Evolutionary conservation across 192 early-diverging fungal species (phyloP), one percentile per base, ranked within the genome.

Genomic region (Jimgerdemannia lactiflua): DNA sequence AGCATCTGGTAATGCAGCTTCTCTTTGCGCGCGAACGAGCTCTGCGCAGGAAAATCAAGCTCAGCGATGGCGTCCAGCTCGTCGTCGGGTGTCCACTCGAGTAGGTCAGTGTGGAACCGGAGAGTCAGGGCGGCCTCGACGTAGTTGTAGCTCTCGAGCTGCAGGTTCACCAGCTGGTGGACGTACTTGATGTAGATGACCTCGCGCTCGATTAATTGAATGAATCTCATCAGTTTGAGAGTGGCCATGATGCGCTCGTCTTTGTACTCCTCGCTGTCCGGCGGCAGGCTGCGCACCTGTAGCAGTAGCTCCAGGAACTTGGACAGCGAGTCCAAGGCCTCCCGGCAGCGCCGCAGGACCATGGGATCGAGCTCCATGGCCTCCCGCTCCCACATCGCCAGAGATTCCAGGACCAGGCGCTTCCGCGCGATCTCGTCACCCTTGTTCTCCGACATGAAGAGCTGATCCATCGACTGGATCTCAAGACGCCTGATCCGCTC

Each of bases 151-250:
- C 77, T 71, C 40, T 81, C 74, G 11, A 89, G 20, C 74, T 93
- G 92, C 67, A 91, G 81, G 3, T 88, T 78, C 18, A 87, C 79
- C 29, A 94, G 71, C 59, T 84, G 79, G 67, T 92, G 89, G 7
- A 91, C 90, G 73, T 93, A 92, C 79, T 91, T 89, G 9, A 92
- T 78, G 70, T 92, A 92, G 8, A 92, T 82, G 40, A 84, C 84
- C 40, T 83, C 83, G 19, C 90, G 86, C 29, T 89, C 87, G 29
- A 85, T 87, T 39, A 84, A 79, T 41, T 87, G 83, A 19, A 94
- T 84, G 65, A 92, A 93, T 42, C 87, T 74, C 75, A 92, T 86
- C 70, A 94, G 74, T 70, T 89, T 90, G 14, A 93, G 70, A 0
- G 88, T 86, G 20, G 84, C 83, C 39, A 86, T 85, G 20, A 91